Percentiles rank a stretch among this genome's conserved stretches.
phyloP scores from a whole-genome alignment of 129 eudicot genomes.

The Flaveria robusta region DNA sequence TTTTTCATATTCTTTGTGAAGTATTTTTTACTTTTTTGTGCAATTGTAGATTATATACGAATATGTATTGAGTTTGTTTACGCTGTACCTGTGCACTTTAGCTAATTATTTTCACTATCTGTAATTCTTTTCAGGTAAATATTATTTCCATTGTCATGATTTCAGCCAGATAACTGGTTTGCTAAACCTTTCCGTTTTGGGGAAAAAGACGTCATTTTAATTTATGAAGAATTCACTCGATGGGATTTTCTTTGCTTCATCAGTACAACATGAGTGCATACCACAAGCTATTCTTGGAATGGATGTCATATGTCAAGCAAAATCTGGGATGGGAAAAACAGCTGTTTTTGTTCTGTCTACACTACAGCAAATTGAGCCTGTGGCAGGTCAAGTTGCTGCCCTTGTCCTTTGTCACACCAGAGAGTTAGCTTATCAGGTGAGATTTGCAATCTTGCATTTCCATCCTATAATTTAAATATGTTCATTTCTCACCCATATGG shows the following conservation, averaged over 20 bases:
- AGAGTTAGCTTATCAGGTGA: constrained; percentile 86
- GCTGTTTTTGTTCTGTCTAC: constrained; percentile 86
- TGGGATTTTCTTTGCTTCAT: constrained; percentile 69
- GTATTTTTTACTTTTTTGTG: not conserved
- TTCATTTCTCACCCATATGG: not conserved
- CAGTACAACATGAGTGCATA: constrained; percentile 88
- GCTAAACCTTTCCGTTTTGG: constrained; percentile 43
- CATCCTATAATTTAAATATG: not conserved
- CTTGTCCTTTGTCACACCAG: constrained; percentile 84
- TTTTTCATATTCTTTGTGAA: not conserved
- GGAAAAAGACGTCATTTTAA: constrained; percentile 36
- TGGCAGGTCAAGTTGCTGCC: constrained; percentile 82
- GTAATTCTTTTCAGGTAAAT: constrained; percentile 58
- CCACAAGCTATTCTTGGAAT: constrained; percentile 88
- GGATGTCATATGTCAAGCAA: constrained; percentile 95
- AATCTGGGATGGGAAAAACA: constrained; percentile 91
- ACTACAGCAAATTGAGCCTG: constrained; percentile 80
- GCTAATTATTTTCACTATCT: constrained; percentile 6
- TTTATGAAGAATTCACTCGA: constrained; percentile 61
- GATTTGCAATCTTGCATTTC: not conserved
- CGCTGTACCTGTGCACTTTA: not conserved
- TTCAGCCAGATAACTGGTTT: constrained; percentile 38
- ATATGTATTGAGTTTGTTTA: not conserved
- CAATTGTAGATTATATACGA: not conserved
- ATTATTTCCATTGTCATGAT: constrained; percentile 40